Evolutionary conservation across 176 grass and related monocot species (phyloP), one percentile per base, ranked within the genome.

Genomic region (Oryza brachyantha): DNA sequence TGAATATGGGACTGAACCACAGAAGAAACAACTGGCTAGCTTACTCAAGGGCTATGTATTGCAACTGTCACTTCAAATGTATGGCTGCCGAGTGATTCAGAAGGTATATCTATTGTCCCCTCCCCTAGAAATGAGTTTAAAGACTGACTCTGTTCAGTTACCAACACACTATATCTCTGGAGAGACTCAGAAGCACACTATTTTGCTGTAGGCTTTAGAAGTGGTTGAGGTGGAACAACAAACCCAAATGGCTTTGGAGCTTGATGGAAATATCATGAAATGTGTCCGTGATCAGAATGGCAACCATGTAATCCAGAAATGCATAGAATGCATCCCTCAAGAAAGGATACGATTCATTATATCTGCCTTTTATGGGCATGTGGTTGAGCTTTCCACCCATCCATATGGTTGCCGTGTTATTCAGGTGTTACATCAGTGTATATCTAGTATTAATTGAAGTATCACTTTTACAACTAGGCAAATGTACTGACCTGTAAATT

Each of bases 341-440:
- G 88, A 91, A 71, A 88, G 68, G 65, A 93, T 99, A 66, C 77
- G 59, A 26, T 99, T 95, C 45, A 93, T 99, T 28, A 86, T 95
- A 68, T 92, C 86, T 34, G 73, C 96, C 5, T 99, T 99, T 71
- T 99, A 90, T 40, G 90, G 88, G 12, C 96, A 99, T 79, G 87
- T 99, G 26, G 86, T 99, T 54, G 80, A 88, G 35, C 81, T 99
- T 45, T 99, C 96, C 27, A 95, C 82, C 57, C 96, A 99, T 86
- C 96, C 96, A 73, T 99, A 99, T 91, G 96, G 96, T 31, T 99
- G 96, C 45, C 92, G 96, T 62, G 96, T 99, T 46, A 95, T 99
- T 70, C 96, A 99, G 96, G 96, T 99, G 70, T 29, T 45, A 60
- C 45, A 71, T 63, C 0, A 28, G 48, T 32, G 42, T 75, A 64